Percentiles rank a stretch among this genome's conserved stretches.
Evolutionary conservation across 345 rosid genomes (phyloP).

Genomic region (Cardamine occulta): DNA sequence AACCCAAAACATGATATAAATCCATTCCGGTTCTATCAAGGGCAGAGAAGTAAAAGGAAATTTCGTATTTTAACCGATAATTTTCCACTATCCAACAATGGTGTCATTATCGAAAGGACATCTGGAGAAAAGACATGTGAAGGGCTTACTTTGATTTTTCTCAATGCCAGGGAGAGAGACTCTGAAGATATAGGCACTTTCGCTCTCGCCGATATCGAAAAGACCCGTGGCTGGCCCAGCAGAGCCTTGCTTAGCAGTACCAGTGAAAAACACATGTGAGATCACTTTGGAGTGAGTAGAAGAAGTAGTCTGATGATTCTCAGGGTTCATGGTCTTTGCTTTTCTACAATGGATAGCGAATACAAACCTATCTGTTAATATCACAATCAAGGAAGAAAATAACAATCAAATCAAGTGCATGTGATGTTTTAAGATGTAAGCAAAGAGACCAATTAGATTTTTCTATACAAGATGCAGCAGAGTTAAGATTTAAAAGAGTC

Average conservation of each 20-base stretch:
- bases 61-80: background rate
- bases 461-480: slow-evolving; percentile 8
- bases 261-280: slow-evolving; percentile 46
- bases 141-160: slow-evolving; percentile 57
- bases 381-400: background rate
- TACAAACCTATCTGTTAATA: slow-evolving; percentile 8
- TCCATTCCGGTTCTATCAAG: background rate
- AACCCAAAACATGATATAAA: slow-evolving; percentile 4
- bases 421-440: slow-evolving; percentile 1
- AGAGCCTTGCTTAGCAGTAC: slow-evolving; percentile 61
- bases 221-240: slow-evolving; percentile 64
- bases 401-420: slow-evolving; percentile 10
- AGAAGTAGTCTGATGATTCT: slow-evolving; percentile 18
- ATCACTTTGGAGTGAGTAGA: slow-evolving; percentile 38
- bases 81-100: background rate
- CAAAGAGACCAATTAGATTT: slow-evolving; percentile 7
- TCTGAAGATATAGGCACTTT: slow-evolving; percentile 68
- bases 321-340: slow-evolving; percentile 28
- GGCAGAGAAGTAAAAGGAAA: background rate
- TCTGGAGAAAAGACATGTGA: background rate
- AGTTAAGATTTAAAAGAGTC: background rate
- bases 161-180: slow-evolving; percentile 68
- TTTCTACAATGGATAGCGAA: slow-evolving; percentile 9
- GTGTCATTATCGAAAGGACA: background rate
- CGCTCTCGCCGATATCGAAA: slow-evolving; percentile 68